Percentiles rank a stretch among this genome's conserved stretches.
Conservation (phyloP, 768 basidiomycete genomes). For the Pleurotus tuoliensis region DNA sequence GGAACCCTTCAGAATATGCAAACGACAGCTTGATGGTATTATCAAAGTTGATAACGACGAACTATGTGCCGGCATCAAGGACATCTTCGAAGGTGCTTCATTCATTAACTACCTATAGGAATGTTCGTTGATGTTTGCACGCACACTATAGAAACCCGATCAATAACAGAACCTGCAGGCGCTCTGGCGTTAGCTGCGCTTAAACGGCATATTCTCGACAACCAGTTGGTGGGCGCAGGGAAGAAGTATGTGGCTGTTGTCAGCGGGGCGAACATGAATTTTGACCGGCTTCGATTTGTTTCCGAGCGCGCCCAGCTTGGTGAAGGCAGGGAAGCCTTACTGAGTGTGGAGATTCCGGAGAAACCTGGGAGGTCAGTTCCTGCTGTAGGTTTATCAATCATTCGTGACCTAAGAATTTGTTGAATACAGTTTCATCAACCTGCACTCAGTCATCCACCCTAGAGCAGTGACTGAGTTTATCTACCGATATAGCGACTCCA, state of each 20-base stretch:
- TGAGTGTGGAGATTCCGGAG: constrained; percentile 95
- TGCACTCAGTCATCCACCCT: constrained; percentile 86
- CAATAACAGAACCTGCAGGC: constrained; percentile 94
- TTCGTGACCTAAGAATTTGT: constrained; percentile 1
- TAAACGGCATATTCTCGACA: constrained; percentile 80
- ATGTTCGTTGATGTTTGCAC: not conserved
- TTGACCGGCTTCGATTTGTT: constrained; percentile 94
- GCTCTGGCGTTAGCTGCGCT: constrained; percentile 90
- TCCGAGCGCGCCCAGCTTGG: constrained; percentile 97
- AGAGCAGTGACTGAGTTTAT: constrained; percentile 94
- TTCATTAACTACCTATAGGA: not conserved
- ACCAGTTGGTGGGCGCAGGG: constrained; percentile 76
- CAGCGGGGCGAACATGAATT: constrained; percentile 99
- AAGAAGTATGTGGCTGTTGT: constrained; percentile 90
- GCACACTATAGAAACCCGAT: constrained; percentile 75
- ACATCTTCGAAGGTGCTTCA: constrained; percentile 88
- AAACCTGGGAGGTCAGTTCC: constrained; percentile 74
- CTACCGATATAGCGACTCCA: constrained; percentile 78
- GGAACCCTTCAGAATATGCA: constrained; percentile 92
- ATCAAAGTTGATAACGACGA: constrained; percentile 92
- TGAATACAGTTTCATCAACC: constrained; percentile 68
- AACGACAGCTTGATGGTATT: constrained; percentile 76
- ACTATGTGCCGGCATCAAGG: constrained; percentile 97
- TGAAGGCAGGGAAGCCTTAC: constrained; percentile 88
- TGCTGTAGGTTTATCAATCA: not conserved